Evolutionary conservation across 495 filamentous ascomycete genomes (phyloP).

Genomic region (Alectoria sarmentosa): DNA sequence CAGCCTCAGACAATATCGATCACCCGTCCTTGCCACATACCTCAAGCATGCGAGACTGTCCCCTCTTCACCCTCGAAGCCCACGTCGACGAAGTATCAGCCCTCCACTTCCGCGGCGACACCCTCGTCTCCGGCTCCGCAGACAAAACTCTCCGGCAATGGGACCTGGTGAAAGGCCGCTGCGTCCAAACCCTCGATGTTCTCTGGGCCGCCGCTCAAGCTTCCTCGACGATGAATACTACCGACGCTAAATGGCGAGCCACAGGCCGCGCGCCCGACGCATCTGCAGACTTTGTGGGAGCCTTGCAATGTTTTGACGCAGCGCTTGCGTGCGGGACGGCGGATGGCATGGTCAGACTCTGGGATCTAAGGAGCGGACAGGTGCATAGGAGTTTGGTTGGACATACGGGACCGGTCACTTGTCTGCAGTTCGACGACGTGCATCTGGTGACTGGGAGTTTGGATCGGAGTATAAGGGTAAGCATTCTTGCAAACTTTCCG

Average conservation of each 20-base stretch:
- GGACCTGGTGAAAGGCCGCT: conserved; percentile 92
- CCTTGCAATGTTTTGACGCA: conserved; percentile 93
- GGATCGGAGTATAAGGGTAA: conserved; percentile 89
- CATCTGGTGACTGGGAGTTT: conserved; percentile 91
- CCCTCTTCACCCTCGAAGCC: conserved; percentile 75
- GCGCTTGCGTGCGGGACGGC: conserved; percentile 97
- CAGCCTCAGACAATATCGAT: conserved; percentile 47
- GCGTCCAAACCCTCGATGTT: conserved; percentile 97
- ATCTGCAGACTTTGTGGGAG: conserved; percentile 87
- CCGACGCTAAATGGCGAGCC: conserved; percentile 48
- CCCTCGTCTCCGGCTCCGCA: conserved; percentile 88
- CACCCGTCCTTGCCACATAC: conserved; percentile 50
- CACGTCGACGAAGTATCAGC: conserved; percentile 95
- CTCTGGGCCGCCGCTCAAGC: conserved; percentile 97
- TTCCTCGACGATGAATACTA: conserved; percentile 52
- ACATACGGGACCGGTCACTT: conserved; percentile 92
- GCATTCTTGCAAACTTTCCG: conserved; percentile 29
- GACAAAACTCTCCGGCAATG: conserved; percentile 97
- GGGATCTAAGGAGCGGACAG: conserved; percentile 94
- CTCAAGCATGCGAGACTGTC: conserved; percentile 77
- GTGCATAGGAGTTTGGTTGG: conserved; percentile 94
- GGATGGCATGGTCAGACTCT: conserved; percentile 94
- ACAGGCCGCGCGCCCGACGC: conserved; percentile 52
- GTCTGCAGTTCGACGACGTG: conserved; percentile 92
- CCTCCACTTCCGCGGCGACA: conserved; percentile 79